Conservation (phyloP, 2,329 filamentous ascomycete species). For the Akanthomyces lecanii region DNA sequence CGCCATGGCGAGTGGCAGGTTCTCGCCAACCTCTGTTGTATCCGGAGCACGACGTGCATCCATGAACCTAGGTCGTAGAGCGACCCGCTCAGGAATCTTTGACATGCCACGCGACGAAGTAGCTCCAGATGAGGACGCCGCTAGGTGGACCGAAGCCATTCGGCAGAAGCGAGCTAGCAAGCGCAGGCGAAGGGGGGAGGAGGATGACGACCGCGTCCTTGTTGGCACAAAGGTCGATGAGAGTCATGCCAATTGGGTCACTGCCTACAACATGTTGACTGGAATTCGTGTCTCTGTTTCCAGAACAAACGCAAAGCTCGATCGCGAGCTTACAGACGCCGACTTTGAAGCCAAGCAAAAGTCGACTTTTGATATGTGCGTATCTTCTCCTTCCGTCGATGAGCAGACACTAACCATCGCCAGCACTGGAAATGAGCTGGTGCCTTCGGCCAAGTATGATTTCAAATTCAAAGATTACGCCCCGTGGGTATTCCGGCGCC, state of each 20-base stretch:
- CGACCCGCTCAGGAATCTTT: conserved; percentile 73
- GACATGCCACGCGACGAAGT: conserved; percentile 81
- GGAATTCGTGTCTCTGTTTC: conserved; percentile 97
- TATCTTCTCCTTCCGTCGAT: conserved; percentile 21
- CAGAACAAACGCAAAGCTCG: conserved; percentile 92
- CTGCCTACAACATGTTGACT: conserved; percentile 98
- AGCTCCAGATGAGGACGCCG: conserved; percentile 81
- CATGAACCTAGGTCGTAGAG: conserved; percentile 73
- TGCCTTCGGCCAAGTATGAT: conserved; percentile 97
- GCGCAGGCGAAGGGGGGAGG: conserved; percentile 73
- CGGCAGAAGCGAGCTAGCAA: conserved; percentile 88
- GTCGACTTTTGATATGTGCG: conserved; percentile 96
- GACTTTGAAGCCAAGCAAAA: conserved; percentile 96
- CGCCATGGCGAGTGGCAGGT: conserved; percentile 69
- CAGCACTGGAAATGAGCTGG: conserved; percentile 92
- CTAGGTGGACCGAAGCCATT: conserved; percentile 88
- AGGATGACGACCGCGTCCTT: conserved; percentile 90
- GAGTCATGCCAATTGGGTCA: conserved; percentile 94
- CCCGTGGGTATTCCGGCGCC: conserved; percentile 96
- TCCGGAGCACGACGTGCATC: conserved; percentile 69
- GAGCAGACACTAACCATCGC: conserved; percentile 18
- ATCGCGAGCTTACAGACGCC: conserved; percentile 80
- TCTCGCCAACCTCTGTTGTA: conserved; percentile 62
- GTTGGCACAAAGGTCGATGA: conserved; percentile 98
- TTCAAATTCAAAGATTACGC: conserved; percentile 99